A percentile compares a stretch with the other conserved stretches of the same genome.
phyloP scores from a whole-genome alignment of 2,329 filamentous ascomycete species.

The Ceratocystis cubensis region DNA sequence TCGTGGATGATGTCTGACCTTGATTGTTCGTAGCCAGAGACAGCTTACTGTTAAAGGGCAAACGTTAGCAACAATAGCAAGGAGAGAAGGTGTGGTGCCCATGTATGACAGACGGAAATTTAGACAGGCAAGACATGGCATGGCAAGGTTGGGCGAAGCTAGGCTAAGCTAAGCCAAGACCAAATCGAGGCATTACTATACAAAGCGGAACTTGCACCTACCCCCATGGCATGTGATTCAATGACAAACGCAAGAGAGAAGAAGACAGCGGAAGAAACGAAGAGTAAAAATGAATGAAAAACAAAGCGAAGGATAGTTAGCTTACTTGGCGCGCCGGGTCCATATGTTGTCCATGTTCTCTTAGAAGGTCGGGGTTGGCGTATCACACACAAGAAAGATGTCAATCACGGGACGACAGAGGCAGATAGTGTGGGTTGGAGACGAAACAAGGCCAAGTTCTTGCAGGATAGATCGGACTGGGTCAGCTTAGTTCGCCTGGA shows the following conservation, averaged over 20 bases:
- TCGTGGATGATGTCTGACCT: slow-evolving; percentile 39
- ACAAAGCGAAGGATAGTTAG: slow-evolving; percentile 22
- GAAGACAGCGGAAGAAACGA: not conserved
- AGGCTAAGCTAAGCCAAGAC: not conserved
- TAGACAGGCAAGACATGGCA: not conserved
- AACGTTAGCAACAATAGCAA: not conserved
- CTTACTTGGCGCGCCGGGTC: slow-evolving; percentile 75
- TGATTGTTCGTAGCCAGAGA: slow-evolving; percentile 66
- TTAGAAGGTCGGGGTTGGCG: slow-evolving; percentile 26
- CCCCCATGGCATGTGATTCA: not conserved
- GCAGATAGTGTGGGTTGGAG: slow-evolving; percentile 21
- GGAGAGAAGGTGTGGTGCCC: not conserved
- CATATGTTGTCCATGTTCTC: slow-evolving; percentile 52
- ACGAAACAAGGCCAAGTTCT: slow-evolving; percentile 21
- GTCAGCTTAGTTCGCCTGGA: not conserved
- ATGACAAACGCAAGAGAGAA: not conserved
- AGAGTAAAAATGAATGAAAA: not conserved
- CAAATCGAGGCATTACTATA: not conserved
- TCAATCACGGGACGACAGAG: slow-evolving; percentile 14
- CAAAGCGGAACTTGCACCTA: not conserved
- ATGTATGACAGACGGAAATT: too few relatives aligned
- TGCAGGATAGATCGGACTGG: not conserved
- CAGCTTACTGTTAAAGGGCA: slow-evolving; percentile 55
- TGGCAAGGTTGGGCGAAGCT: not conserved
- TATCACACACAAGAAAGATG: slow-evolving; percentile 22